Evolutionary conservation across 352 stramenopile species (phyloP), one percentile per base, ranked within the genome.

Genomic region (Phytophthora aleatoria): DNA sequence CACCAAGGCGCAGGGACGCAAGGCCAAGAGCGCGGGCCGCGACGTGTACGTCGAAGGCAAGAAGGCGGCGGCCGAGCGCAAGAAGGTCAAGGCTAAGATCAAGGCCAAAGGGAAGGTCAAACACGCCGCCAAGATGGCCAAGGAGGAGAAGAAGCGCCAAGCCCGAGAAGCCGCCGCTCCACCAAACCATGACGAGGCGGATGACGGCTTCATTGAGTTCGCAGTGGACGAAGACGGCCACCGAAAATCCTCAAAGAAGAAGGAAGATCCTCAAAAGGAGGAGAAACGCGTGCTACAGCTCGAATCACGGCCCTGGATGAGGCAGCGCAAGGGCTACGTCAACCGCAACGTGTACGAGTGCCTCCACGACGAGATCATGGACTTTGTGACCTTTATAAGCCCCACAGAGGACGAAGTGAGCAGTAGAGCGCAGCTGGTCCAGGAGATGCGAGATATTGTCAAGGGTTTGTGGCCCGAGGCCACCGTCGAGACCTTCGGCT

Each of bases 291-390:
- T 52, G 1, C 24, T 85, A 35, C 75, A 76, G 64, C 70, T 81
- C 31, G 81, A 85, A n/a, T 61, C 33, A 2, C 74, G 83, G 57
- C 86, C 83, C 6, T 94, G 86, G 86, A 94, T 92, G 83, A 59
- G 69, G 3, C 59, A 85, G 12, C 73, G 79, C 59, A 73, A 65
- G 41, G 76, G 82, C 5, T 95, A 92, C 57, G 75, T 67, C 41
- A 58, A 82, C 55, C 62, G 55, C 33, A 95, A 95, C 45, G 67
- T 94, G 30, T 95, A 98, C 49, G 71, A 96, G 38, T 83, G 79
- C 60, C 75, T 99, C 8, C 96, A 99, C 73, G 94, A 99, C 58
- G 96, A 99, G 83, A 97, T 99, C 67, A 89, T 98, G 53, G 85
- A 96, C 52, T 99, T 99, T 89, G 83, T 91, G 35, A 76, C 77